Percentiles rank a stretch among this genome's conserved stretches.
phyloP scores from a whole-genome alignment of 352 stramenopile genomes.

The Pythium grandisporangium region DNA sequence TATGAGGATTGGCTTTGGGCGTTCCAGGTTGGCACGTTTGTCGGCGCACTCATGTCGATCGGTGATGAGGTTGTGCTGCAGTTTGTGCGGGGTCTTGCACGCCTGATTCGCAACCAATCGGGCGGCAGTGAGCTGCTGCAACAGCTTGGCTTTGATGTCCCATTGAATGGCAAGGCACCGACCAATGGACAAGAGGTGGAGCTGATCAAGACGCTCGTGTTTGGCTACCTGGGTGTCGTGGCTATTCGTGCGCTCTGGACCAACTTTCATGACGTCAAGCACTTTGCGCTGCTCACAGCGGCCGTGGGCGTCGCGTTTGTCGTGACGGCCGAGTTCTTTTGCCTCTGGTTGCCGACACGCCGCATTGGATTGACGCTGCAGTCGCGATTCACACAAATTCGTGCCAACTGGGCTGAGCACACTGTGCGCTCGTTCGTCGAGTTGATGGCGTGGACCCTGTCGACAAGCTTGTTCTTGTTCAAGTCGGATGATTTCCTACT shows the following conservation, averaged over 20 bases:
- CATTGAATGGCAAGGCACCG: constrained; percentile 51
- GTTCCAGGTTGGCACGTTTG: constrained; percentile 60
- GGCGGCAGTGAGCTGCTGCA: constrained; percentile 47
- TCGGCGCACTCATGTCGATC: constrained; percentile 72
- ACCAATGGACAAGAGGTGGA: constrained; percentile 57
- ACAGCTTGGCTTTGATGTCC: constrained; percentile 61
- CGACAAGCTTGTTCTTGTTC: constrained; percentile 52
- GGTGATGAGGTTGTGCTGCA: constrained; percentile 72
- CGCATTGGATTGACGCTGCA: constrained; percentile 63
- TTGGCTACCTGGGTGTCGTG: constrained; percentile 63
- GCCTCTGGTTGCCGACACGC: constrained; percentile 66
- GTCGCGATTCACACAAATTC: constrained; percentile 55
- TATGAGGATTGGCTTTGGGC: constrained; percentile 48
- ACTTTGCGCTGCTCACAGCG: constrained; percentile 54
- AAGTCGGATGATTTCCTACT: constrained; percentile 35
- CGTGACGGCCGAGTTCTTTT: constrained; percentile 67
- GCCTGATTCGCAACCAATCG: constrained; percentile 61
- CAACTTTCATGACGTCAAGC: constrained; percentile 63
- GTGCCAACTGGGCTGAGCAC: constrained; percentile 53
- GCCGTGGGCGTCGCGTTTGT: constrained; percentile 65
- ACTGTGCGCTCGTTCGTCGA: constrained; percentile 38
- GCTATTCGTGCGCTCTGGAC: constrained; percentile 51
- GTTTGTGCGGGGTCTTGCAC: constrained; percentile 46
- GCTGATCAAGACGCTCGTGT: constrained; percentile 74
- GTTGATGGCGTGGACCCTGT: constrained; percentile 49